Evolutionary conservation across 768 basidiomycete genomes (phyloP), one percentile per base, ranked within the genome.

Genomic region (Suillus hirtellus): DNA sequence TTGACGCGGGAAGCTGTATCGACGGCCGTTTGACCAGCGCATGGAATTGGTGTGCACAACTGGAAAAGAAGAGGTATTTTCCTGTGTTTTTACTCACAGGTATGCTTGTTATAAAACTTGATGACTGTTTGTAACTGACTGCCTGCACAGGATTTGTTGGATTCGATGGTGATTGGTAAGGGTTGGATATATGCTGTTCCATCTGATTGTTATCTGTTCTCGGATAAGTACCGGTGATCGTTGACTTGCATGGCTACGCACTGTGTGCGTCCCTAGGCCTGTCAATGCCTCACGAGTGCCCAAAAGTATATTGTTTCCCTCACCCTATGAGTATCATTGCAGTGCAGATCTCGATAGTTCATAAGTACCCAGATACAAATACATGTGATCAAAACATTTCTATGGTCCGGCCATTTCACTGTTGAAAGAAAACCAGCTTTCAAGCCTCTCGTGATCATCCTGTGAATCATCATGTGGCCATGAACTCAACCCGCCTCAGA

Each of bases 11-110:
- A 19, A 92, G 89, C 27, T 85, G 84, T 68, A 93, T 94, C 67
- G 92, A 94, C 69, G 92, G 92, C 14, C 82, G 93, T 4, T 75
- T 95, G 69, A 95, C 93, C 37, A 93, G 91, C 73, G 93, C 93
- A 4, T 95, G 93, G 93, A 93, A 95, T 72, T 95, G 93, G 93
- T 95, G 93, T 77, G 86, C 88, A 56, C 82, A 81, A 53, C 74
- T 95, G 67, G 93, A 94, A 80, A 95, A 93, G 80, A 95, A 95
- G 78, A 80, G 87, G 56, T 95, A 86, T 71, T 93, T 93, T 79
- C 87, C 84, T 7, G 78, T 92, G 24, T 94, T 94, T 74, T 76
- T 94, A 64, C 77, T 95, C 60, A 84, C 86, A 53, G 90, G 91
- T 91, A 64, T 67, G 88, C 73, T 49, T 19, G 11, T 62, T 5